A percentile compares a stretch with the other conserved stretches of the same genome.
Conservation (phyloP, 768 basidiomycete species). For the Hygrocybe punicea region DNA sequence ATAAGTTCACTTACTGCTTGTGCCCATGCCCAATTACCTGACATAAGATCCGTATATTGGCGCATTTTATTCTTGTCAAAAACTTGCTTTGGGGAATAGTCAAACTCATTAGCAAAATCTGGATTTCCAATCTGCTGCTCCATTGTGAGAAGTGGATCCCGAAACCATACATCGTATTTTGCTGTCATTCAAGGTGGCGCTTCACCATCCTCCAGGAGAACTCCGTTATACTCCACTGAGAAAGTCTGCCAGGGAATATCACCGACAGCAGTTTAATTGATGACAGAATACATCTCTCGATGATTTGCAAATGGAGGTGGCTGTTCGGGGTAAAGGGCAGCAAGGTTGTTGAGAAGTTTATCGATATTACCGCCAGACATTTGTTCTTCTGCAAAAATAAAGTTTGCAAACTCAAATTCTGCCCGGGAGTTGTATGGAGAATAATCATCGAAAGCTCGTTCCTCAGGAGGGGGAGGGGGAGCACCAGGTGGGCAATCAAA, state of each 20-base stretch:
- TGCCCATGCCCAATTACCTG: slow-evolving; percentile 34
- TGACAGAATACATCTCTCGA: slow-evolving; percentile 23
- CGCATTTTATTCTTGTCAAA: slow-evolving; percentile 22
- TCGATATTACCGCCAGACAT: slow-evolving; percentile 1
- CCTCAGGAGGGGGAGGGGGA: neutral
- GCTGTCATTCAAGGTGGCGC: slow-evolving; percentile 32
- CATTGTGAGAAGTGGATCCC: slow-evolving; percentile 28
- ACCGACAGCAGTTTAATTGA: slow-evolving; percentile 24
- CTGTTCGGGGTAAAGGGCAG: slow-evolving; percentile 10
- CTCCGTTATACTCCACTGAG: slow-evolving; percentile 16
- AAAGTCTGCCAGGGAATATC: slow-evolving; percentile 29
- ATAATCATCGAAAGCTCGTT: neutral
- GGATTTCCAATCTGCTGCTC: slow-evolving; percentile 33
- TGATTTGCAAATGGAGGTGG: slow-evolving; percentile 22
- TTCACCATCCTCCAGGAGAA: slow-evolving; percentile 10
- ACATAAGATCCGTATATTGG: slow-evolving; percentile 36
- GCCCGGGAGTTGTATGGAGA: neutral
- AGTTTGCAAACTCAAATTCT: slow-evolving; percentile 6
- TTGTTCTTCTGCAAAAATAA: neutral
- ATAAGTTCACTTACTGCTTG: slow-evolving; percentile 26
- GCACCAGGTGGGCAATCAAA: slow-evolving; percentile 1
- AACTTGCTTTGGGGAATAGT: slow-evolving; percentile 30
- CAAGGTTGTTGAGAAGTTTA: neutral
- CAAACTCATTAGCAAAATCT: slow-evolving; percentile 32
- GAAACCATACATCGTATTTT: slow-evolving; percentile 32